Conservation (phyloP, 352 stramenopile species). For the Phytophthora aleatoria region DNA sequence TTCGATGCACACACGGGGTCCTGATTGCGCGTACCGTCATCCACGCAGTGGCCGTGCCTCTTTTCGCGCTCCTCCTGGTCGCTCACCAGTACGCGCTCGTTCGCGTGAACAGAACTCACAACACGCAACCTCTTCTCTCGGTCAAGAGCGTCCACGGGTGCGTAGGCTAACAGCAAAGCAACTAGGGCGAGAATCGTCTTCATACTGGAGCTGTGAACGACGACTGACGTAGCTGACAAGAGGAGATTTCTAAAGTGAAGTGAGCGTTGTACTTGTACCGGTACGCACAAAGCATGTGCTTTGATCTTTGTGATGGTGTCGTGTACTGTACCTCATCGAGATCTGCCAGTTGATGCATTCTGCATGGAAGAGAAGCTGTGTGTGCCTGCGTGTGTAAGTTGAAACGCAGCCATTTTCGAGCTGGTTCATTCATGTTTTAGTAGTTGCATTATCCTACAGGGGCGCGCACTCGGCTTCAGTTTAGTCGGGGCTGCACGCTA, state of each 20-base stretch:
- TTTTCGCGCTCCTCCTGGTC: conserved; percentile 26
- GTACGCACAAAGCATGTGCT: conserved; percentile 10
- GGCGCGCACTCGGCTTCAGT: conserved; percentile 6
- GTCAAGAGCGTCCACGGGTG: conserved; percentile 23
- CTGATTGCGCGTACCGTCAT: conserved; percentile 47
- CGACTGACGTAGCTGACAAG: conserved; percentile 1
- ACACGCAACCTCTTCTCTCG: conserved; percentile 32
- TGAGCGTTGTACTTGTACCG: neutral
- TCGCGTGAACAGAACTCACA: conserved; percentile 36
- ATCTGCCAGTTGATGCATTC: conserved; percentile 17
- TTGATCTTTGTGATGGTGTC: conserved; percentile 12
- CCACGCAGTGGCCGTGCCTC: conserved; percentile 30
- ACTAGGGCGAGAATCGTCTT: conserved; percentile 11
- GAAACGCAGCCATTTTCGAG: conserved; percentile 6
- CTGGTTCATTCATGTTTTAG: conserved; percentile 25
- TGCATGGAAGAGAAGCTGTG: conserved; percentile 5
- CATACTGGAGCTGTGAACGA: conserved; percentile 10
- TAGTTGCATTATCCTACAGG: conserved; percentile 29
- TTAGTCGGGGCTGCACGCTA: conserved; percentile 3
- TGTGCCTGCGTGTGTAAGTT: conserved; percentile 8
- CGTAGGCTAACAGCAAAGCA: conserved; percentile 13
- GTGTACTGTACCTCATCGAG: conserved; percentile 10
- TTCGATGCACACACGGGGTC: conserved; percentile 55
- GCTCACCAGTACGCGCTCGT: conserved; percentile 34
- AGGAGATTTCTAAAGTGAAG: conserved; percentile 19